Evolutionary conservation across 164 flowering plant genomes (phyloP).

Genomic region (Sedum album): DNA sequence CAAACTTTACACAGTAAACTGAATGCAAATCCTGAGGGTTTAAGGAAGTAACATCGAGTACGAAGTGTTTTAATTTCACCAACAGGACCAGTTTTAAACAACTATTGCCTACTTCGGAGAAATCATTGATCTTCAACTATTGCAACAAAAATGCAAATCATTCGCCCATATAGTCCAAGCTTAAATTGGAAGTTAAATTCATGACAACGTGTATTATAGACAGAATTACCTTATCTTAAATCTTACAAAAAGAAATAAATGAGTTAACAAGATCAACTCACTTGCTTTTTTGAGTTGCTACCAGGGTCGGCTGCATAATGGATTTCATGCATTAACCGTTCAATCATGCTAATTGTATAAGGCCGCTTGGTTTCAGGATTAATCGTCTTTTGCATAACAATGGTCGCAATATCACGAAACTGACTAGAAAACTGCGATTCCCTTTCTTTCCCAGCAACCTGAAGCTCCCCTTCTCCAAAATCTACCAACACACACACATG

Average conservation of each 20-base stretch:
- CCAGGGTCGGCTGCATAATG: slow-evolving; percentile 90
- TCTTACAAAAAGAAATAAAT: too few species aligned
- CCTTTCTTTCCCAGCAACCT: slow-evolving; percentile 95
- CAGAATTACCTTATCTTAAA: background rate
- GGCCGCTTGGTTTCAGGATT: slow-evolving; percentile 86
- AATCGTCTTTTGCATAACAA: slow-evolving; percentile 93
- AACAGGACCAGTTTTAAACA: background rate
- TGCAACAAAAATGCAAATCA: background rate
- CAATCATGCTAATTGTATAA: slow-evolving; percentile 96
- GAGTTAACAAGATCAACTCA: slow-evolving; percentile 14
- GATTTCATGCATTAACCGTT: slow-evolving; percentile 94
- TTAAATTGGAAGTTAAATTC: too few species aligned
- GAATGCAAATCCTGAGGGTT: background rate
- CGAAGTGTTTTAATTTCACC: background rate
- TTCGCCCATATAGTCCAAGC: background rate
- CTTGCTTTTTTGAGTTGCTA: slow-evolving; percentile 96
- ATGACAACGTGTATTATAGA: too few species aligned
- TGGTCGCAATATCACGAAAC: slow-evolving; percentile 93
- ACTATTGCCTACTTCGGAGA: too few species aligned
- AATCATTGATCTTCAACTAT: too few species aligned
- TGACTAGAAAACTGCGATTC: slow-evolving; percentile 78
- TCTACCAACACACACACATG: slow-evolving; percentile 30
- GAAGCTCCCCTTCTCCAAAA: slow-evolving; percentile 95
- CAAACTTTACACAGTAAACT: background rate
- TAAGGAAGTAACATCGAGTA: background rate